Conservation (phyloP, 371 early-diverging fungal genomes). For the Mortierella sp. region DNA sequence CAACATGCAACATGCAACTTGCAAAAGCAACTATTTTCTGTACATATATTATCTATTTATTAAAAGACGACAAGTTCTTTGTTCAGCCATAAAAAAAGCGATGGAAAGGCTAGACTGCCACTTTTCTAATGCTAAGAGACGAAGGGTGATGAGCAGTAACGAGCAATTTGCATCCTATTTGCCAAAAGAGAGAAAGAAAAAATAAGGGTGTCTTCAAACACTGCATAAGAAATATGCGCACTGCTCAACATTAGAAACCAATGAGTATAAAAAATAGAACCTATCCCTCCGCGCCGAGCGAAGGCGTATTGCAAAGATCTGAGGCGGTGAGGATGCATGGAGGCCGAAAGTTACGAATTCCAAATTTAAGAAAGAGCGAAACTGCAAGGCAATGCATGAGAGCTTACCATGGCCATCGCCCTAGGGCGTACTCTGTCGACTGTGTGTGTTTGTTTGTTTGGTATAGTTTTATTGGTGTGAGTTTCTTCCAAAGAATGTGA, state of each 20-base stretch:
- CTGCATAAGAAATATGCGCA: not conserved
- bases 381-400: not conserved
- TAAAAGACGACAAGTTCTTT: not conserved
- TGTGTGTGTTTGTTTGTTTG: not conserved
- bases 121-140: not conserved
- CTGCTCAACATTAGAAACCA: not conserved
- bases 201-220: not conserved
- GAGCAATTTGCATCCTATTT: not conserved
- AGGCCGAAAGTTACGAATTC: not conserved
- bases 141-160: not conserved
- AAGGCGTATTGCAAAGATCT: not conserved
- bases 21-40: not conserved
- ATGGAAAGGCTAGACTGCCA: not conserved
- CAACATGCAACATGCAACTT: not conserved
- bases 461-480: not conserved
- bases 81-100: not conserved
- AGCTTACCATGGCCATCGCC: no score
- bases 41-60: not conserved
- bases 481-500: not conserved
- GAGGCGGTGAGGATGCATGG: not conserved
- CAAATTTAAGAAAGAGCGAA: not conserved
- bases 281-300: not conserved
- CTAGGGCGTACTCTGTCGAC: no score
- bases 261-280: not conserved
- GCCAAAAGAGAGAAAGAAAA: not conserved